Conservation (phyloP, 768 basidiomycete species). For the Agaricus bisporus region DNA sequence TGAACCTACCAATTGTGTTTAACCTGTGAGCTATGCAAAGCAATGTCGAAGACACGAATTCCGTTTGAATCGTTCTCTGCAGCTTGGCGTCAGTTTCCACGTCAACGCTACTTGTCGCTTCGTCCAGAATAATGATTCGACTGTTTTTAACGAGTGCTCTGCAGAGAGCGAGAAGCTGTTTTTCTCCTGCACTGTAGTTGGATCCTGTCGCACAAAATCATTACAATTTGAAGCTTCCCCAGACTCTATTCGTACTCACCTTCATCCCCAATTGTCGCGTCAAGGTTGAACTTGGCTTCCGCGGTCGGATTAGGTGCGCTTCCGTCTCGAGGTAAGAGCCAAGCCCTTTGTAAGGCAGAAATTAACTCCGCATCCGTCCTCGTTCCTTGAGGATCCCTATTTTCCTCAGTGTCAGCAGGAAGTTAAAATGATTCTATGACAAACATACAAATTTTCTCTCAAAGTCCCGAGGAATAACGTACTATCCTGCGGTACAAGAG, state of each 20-base stretch:
- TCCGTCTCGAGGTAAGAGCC: constrained; percentile 50
- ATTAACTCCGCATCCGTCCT: constrained; percentile 59
- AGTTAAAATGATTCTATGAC: constrained; percentile 13
- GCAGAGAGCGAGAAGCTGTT: constrained; percentile 49
- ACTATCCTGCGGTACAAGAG: constrained; percentile 66
- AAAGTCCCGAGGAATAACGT: constrained; percentile 47
- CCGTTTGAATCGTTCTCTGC: constrained; percentile 57
- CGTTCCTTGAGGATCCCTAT: constrained; percentile 24
- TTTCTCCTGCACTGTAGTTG: constrained; percentile 54
- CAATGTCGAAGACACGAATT: constrained; percentile 47
- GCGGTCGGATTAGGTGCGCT: constrained; percentile 31
- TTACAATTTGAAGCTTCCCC: too few species aligned
- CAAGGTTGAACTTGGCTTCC: constrained; percentile 65
- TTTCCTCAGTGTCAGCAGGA: neutral
- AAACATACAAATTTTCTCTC: constrained; percentile 35
- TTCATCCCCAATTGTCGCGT: constrained; percentile 48
- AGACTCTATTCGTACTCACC: neutral
- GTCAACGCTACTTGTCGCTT: constrained; percentile 59
- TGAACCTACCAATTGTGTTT: constrained; percentile 40
- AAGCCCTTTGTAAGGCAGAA: constrained; percentile 52
- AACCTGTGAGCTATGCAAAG: constrained; percentile 47
- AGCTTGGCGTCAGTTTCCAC: constrained; percentile 58
- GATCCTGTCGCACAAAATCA: constrained; percentile 25
- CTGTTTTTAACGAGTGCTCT: constrained; percentile 57
- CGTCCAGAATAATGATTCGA: constrained; percentile 55